phyloP scores from a whole-genome alignment of 1,139 yeast genomes.

The Tardiomyces depauwii region DNA sequence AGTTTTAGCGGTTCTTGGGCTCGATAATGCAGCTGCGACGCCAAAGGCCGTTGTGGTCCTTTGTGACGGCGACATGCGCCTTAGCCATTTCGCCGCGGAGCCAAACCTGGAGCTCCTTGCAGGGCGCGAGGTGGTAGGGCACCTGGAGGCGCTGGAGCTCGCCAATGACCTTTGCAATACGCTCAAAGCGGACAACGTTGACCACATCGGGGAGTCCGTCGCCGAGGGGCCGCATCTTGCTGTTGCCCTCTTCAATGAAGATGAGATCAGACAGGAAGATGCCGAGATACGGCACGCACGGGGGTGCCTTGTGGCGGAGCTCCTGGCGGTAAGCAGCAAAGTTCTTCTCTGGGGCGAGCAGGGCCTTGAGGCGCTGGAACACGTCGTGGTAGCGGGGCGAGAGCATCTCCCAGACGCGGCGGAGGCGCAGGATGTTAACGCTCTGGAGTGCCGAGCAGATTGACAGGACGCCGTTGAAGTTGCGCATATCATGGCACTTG shows the following conservation, averaged over 20 bases:
- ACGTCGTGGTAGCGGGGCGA: conserved; percentile 55
- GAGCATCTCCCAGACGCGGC: conserved; percentile 53
- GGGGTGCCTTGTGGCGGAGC: conserved; percentile 47
- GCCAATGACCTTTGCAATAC: conserved; percentile 63
- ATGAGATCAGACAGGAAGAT: conserved; percentile 79
- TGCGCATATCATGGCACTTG: conserved; percentile 68
- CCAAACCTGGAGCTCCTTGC: conserved; percentile 24
- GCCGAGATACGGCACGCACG: conserved; percentile 80
- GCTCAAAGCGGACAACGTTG: conserved; percentile 74
- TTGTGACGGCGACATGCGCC: conserved; percentile 19
- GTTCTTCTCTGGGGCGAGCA: conserved; percentile 77
- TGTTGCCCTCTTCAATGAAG: conserved; percentile 79
- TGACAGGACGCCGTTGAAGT: conserved; percentile 82
- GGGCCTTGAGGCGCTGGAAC: conserved; percentile 54
- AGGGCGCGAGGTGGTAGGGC: conserved; percentile 32
- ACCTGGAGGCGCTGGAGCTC: conserved; percentile 68
- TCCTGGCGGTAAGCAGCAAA: conserved; percentile 64
- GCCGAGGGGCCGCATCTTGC: conserved; percentile 38
- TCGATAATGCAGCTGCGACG: conserved; percentile 27
- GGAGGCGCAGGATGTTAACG: conserved; percentile 62
- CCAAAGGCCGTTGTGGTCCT: conserved; percentile 27
- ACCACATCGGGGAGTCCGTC: conserved; percentile 35
- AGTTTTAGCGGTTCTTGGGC: conserved; percentile 15
- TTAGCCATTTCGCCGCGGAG: conserved; percentile 24
- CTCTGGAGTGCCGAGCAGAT: conserved; percentile 78